Base-by-base conservation (phyloP, 169 alveolate species). In the Eimeria acervulina region DNA sequence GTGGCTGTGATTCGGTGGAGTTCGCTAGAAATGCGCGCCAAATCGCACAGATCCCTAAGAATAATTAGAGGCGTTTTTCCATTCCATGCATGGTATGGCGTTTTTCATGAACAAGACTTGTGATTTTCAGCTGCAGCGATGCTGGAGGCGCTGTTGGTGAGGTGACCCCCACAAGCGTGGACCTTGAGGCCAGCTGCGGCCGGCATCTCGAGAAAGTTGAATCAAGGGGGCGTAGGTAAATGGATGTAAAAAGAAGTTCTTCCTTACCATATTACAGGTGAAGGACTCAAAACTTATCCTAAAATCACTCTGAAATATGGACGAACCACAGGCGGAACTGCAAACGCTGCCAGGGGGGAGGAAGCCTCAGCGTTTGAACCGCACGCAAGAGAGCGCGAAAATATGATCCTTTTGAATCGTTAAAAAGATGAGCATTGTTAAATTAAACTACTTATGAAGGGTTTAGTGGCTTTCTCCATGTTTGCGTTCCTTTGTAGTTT, bases 141-240 rank as follows among this genome's bases (percentile, higher is more conserved):
- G 2, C 78, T 28, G 78, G 19, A 66, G 78, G 19, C 78, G 42
- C 0, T 31, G 21, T 3, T 21, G 44, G 78, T 21, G 44, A 66
- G 78, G 78, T 66, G 78, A 66, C 78, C 78, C 31, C 44, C 78
- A 66, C 44, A 31, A 40, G 6, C 26, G 44, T 66, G 78, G 78
- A n/a, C 21, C 44, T 66, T 13, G 78, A 66, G 42, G 78, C 44
- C 44, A 66, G 0, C 2, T 28, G 31, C 2, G 42, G 2, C 40
- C 44, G 21, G 78, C 44, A 66, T n/a, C 26, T 31, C 78, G 78
- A 66, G 40, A 40, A 28, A 44, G 7, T 31, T 31, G 44, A 3
- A 66, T 47, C 7, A 21, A 31, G 28, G 78, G 78, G 17, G 10
- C 78, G 78, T 21, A 5, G 42, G 7, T 10, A 1, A 28, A 0